Percentiles rank a stretch among this genome's conserved stretches.
Conservation (phyloP, 441 rosid species). For the Bruguiera hainesii region DNA sequence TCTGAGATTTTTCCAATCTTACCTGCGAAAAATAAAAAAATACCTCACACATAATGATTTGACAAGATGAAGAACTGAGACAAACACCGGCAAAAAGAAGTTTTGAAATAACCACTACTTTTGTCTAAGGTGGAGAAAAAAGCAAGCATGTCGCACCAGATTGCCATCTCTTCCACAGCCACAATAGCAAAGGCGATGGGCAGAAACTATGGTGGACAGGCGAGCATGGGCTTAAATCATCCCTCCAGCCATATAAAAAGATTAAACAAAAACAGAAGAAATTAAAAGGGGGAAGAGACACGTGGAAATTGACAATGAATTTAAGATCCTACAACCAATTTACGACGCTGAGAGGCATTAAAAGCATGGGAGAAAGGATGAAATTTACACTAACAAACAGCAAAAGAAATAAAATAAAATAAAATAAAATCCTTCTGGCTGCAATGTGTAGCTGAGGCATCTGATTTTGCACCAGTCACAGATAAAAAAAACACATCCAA, state of each 20-base stretch:
- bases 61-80: background rate
- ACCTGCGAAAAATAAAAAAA: conserved; percentile 16
- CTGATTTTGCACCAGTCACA: background rate
- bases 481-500: background rate
- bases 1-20: background rate
- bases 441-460: background rate
- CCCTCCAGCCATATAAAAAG: conserved; percentile 30
- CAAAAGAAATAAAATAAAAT: background rate
- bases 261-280: conserved; percentile 18
- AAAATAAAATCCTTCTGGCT: background rate
- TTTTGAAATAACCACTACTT: conserved; percentile 17
- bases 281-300: conserved; percentile 28
- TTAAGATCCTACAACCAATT: conserved; percentile 12
- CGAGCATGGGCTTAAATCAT: conserved; percentile 8
- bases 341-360: background rate
- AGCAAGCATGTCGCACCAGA: conserved; percentile 33
- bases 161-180: conserved; percentile 31
- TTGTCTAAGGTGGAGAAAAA: background rate
- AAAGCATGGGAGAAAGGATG: background rate
- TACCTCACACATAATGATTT: conserved; percentile 7
- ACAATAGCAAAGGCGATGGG: conserved; percentile 30
- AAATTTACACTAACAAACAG: background rate
- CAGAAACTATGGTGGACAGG: conserved; percentile 11
- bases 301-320: conserved; percentile 24
- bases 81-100: background rate